Percentiles rank a stretch among this genome's conserved stretches.
Evolutionary conservation across 768 basidiomycete species (phyloP).

Genomic region (Leccinum boreale): DNA sequence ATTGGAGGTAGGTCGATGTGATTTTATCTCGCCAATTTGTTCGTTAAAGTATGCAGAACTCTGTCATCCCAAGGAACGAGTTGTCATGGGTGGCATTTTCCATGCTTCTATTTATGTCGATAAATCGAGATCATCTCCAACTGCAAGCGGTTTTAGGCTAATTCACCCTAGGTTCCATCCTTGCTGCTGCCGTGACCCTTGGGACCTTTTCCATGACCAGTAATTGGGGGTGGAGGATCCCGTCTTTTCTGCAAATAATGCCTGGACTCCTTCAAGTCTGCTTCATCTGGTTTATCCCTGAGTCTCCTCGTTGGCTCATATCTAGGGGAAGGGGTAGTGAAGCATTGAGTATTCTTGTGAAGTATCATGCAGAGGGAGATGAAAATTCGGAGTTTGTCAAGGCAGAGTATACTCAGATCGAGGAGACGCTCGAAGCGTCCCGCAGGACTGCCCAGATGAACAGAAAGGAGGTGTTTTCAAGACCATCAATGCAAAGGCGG

Average conservation of each 20-base stretch:
- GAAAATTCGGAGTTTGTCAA: not conserved
- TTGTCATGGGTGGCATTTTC: not conserved
- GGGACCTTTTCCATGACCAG: not conserved
- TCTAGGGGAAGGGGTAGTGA: not conserved
- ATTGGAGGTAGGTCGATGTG: not conserved
- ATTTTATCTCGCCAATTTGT: not conserved
- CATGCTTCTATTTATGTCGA: not conserved
- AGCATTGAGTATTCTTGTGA: not conserved
- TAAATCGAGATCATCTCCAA: not conserved
- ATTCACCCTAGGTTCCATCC: not conserved
- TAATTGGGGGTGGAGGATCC: not conserved
- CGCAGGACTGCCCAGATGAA: not conserved
- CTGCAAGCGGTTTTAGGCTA: not conserved
- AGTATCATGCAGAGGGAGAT: no score
- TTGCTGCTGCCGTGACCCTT: not conserved
- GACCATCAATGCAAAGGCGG: not conserved
- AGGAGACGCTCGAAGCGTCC: not conserved
- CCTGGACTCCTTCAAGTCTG: not conserved
- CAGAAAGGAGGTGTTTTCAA: not conserved
- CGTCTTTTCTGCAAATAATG: not conserved
- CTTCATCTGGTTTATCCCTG: not conserved
- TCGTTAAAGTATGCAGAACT: not conserved
- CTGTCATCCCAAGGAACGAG: not conserved
- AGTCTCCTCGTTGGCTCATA: not conserved
- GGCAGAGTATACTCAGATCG: not conserved